Conservation (phyloP, 2,329 filamentous ascomycete genomes). For the Grosmannia huntii region DNA sequence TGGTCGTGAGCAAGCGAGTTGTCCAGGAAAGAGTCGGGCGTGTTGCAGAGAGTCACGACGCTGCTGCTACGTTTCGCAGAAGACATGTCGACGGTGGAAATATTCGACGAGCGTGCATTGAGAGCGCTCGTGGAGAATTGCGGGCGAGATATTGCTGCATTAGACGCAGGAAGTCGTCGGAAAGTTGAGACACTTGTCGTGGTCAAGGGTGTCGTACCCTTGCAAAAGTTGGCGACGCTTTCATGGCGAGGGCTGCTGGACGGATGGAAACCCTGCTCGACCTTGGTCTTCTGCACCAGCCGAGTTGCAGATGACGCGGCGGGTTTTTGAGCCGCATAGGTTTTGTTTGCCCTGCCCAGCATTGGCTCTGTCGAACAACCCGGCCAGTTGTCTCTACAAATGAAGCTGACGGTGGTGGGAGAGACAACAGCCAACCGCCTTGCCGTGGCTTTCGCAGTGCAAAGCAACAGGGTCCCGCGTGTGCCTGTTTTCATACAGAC, state of each 20-base stretch:
- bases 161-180: constrained; percentile 5
- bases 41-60: constrained; percentile 7
- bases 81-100: constrained; percentile 10
- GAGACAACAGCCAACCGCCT: constrained; percentile 1
- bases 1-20: constrained; percentile 5
- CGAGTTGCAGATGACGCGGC: constrained; percentile 5
- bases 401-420: not conserved
- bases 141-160: constrained; percentile 1
- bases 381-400: not conserved
- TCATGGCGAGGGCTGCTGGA: constrained; percentile 40
- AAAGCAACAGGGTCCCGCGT: constrained; percentile 9
- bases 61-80: not conserved
- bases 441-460: constrained; percentile 7
- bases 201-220: not conserved
- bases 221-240: constrained; percentile 17
- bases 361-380: constrained; percentile 15
- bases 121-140: constrained; percentile 15
- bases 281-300: constrained; percentile 16
- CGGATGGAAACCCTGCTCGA: constrained; percentile 41
- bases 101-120: constrained; percentile 22
- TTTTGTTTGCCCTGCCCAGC: constrained; percentile 17
- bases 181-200: constrained; percentile 14
- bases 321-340: constrained; percentile 22
- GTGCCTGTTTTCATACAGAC: constrained; percentile 15
- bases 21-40: constrained; percentile 14